These are phyloP conservation scores for Fonsecaea nubica DNA, from an alignment of 2,329 filamentous ascomycete species.

Conservation along the genomic window DNA sequence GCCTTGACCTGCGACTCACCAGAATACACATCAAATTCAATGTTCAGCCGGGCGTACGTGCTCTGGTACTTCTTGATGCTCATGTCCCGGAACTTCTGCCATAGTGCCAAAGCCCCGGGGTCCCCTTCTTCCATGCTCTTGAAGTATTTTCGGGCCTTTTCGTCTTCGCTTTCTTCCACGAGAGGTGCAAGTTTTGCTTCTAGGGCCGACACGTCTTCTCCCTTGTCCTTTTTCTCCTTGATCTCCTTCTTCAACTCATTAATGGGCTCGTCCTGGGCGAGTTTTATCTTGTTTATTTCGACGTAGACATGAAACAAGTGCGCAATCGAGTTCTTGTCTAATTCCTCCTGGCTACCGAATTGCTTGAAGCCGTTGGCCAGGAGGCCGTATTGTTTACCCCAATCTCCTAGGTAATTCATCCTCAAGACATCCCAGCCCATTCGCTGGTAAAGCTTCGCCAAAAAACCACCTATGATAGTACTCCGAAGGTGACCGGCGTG, in stretches of 20 bases:
- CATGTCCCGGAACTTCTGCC: slow-evolving; percentile 68
- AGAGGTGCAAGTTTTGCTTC: slow-evolving; percentile 54
- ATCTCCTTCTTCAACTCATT: slow-evolving; percentile 61
- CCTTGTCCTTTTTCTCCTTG: slow-evolving; percentile 56
- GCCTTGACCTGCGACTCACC: slow-evolving; percentile 72
- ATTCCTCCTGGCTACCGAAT: slow-evolving; percentile 66
- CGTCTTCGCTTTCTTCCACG: slow-evolving; percentile 62
- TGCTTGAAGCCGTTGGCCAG: slow-evolving; percentile 65
- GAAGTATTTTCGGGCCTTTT: slow-evolving; percentile 62
- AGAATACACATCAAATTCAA: slow-evolving; percentile 69
- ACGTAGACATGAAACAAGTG: slow-evolving; percentile 72
- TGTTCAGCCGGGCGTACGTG: slow-evolving; percentile 69
- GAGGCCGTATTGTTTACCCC: slow-evolving; percentile 72
- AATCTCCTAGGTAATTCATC: slow-evolving; percentile 73
- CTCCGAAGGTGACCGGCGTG: slow-evolving; percentile 70
- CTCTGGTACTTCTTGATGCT: slow-evolving; percentile 70
- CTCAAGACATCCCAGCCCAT: slow-evolving; percentile 68
- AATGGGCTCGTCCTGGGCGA: slow-evolving; percentile 62
- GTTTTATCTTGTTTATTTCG: slow-evolving; percentile 65
- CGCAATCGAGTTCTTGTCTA: slow-evolving; percentile 67
- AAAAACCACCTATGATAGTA: slow-evolving; percentile 71
- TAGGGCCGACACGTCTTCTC: slow-evolving; percentile 55
- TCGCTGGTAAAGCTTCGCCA: slow-evolving; percentile 66
- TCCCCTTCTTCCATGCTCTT: slow-evolving; percentile 72
- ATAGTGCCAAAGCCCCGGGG: slow-evolving; percentile 63